A percentile compares a stretch with the other conserved stretches of the same genome.
Conservation (phyloP, 352 stramenopile species). For the Blastocystis sp. region DNA sequence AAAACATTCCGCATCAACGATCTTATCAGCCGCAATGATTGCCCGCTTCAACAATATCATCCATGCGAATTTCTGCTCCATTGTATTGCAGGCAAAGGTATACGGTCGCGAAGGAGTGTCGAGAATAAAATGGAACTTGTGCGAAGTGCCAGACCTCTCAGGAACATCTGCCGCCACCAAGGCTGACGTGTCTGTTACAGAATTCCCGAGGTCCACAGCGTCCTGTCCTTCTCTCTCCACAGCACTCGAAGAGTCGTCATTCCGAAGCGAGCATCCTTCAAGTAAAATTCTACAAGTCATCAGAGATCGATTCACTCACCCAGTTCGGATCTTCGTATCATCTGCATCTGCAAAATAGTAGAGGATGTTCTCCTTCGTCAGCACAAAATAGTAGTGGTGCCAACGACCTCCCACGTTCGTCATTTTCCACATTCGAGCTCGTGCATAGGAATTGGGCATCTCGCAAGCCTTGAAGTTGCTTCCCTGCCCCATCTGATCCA, state of each 20-base stretch:
- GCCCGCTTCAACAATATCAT: neutral
- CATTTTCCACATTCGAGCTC: constrained; percentile 33
- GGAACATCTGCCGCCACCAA: neutral
- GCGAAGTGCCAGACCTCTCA: neutral
- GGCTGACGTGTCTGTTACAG: neutral
- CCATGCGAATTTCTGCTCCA: neutral
- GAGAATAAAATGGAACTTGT: neutral
- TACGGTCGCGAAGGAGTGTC: neutral
- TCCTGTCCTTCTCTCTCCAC: neutral
- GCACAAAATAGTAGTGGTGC: constrained; percentile 43
- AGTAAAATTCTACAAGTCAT: neutral
- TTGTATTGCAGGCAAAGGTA: neutral
- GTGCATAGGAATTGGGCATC: constrained; percentile 22
- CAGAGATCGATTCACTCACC: neutral
- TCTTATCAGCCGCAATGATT: neutral
- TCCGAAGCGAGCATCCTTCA: neutral
- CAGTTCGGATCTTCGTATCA: neutral
- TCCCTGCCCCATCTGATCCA: neutral
- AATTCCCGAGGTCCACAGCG: neutral
- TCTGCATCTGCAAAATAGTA: constrained; percentile 35
- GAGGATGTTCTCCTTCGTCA: constrained; percentile 11
- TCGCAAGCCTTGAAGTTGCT: neutral
- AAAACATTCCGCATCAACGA: too few relatives aligned
- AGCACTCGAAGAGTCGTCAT: neutral
- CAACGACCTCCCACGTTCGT: constrained; percentile 10